Evolutionary conservation across 305 asterid genomes (phyloP), one percentile per base, ranked within the genome.

Genomic region (Solanum aculeatissimum): DNA sequence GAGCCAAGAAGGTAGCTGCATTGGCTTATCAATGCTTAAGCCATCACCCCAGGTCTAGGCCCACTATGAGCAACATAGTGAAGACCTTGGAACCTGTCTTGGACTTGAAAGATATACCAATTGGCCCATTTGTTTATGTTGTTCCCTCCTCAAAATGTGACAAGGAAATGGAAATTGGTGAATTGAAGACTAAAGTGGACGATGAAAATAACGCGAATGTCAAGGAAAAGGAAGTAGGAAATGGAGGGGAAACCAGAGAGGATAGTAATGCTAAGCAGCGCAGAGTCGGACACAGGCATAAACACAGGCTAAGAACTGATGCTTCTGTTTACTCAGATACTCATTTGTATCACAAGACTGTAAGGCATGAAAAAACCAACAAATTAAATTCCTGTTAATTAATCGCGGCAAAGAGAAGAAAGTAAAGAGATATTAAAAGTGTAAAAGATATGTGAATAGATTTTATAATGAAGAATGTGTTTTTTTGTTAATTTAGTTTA

Each of bases 11-110:
- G 35, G 87, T 85, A n/a, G 89, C 89, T 54, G 51, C 83, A 40
- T 85, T 87, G 83, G 89, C 89, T 42, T 83, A 66, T 54, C 88
- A 51, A 58, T 87, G 89, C 84, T 42, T 87, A 57, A 85, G 87
- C 79, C 84, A 57, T 80, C 79, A 78, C 2, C 82, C 88, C 9
- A 85, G 82, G 81, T 82, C 82, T 32, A 87, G 89, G 49, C 89
- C 89, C 0, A 82, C 86, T 23, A 87, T 87, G 89, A 57, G 40
- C 75, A 14, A 65, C 9, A 84, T 83, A 71, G 84, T 87, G 12
- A 87, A 85, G 84, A 47, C 47, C 21, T 29, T 87, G 51, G 86
- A 87, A 12, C 84, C 84, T n/a, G 55, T 87, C 32, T 42, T 81
- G 82, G 86, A 87, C 9, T 8, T 82, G 53, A 84, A 75, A 4